Base-by-base conservation (phyloP, 768 basidiomycete species). In the Amanita inopinata region DNA sequence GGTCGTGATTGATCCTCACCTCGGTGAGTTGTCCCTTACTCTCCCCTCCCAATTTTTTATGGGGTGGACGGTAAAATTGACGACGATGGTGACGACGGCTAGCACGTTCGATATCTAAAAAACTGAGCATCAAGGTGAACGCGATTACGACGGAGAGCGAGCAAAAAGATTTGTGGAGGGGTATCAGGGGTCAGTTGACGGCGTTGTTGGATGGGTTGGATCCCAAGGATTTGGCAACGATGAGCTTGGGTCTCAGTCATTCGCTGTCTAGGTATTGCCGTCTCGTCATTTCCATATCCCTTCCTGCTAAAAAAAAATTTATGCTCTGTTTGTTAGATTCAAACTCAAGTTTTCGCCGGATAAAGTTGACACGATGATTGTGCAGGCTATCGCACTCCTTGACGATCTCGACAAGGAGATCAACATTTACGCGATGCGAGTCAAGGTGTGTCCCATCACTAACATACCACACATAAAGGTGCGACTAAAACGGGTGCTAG, bases 381-480 rank as follows among this genome's bases (percentile, higher is more conserved):
- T 98, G 12, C 96, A 99, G 65, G 96, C 96, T 5, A 97, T 99
- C 56, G 94, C 93, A 5, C 73, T 99, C 19, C 75, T 99, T 41
- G 96, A 99, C 55, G 96, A 99, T 58, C 72, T 99, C 17, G 96
- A 99, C 81, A 99, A 99, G 67, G 96, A 98, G 66, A 87, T 98
- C 60, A 99, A 99, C 67, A 96, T 98, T 40, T 99, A 99, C 59
- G 78, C 93, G 10, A 99, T 99, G 96, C 79, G 96, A 56, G 90
- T 94, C 34, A 99, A 99, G 76, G 93, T 93, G 45, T 24, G 72
- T 44, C 33, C 35, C 11, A 32, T 18, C 18, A 23, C n/a, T 24
- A 17, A 24, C 12, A 46, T 38, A 23, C 48, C 35, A 19, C 20
- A n/a, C 17, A 9, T 40, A 32, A 28, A 25, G 15, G 12, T 11